These are phyloP conservation scores for Dionaea muscipula DNA, from an alignment of 179 eudicot species.

Conservation along the genomic window DNA sequence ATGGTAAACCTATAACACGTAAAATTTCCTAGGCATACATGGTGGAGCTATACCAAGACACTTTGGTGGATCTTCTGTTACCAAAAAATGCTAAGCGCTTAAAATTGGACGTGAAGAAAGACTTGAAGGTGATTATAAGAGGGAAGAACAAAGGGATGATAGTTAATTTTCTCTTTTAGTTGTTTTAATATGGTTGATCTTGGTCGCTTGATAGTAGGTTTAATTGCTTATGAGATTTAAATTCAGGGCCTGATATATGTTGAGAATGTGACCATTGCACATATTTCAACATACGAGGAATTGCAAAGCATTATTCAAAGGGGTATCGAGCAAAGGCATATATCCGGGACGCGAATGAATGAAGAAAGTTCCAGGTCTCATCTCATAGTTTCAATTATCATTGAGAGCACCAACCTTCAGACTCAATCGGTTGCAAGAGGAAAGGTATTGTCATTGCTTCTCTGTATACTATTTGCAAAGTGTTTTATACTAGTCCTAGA, in stretches of 20 bases:
- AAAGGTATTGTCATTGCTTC: slow-evolving; percentile 38
- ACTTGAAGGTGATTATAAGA: slow-evolving; percentile 54
- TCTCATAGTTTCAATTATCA: slow-evolving; percentile 69
- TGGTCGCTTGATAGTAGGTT: background rate
- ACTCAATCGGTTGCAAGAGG: slow-evolving; percentile 89
- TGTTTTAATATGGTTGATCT: background rate
- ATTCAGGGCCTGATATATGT: slow-evolving; percentile 85
- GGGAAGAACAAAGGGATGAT: background rate
- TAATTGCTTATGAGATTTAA: background rate
- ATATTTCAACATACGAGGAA: slow-evolving; percentile 62
- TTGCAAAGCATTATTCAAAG: slow-evolving; percentile 52
- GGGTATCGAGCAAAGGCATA: slow-evolving; percentile 91
- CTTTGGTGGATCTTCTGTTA: slow-evolving; percentile 65
- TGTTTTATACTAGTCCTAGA: too few relatives aligned
- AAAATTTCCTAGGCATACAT: slow-evolving; percentile 54
- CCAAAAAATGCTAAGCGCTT: slow-evolving; percentile 63
- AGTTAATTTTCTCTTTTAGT: background rate
- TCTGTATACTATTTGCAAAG: too few relatives aligned
- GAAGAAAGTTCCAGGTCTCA: slow-evolving; percentile 97
- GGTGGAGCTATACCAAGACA: slow-evolving; percentile 95
- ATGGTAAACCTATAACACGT: background rate
- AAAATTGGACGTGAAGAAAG: slow-evolving; percentile 83
- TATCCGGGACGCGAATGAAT: slow-evolving; percentile 87
- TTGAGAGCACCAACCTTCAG: slow-evolving; percentile 95
- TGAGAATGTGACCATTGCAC: slow-evolving; percentile 60